These are phyloP conservation scores for Aspergillus asperescens DNA, from an alignment of 495 filamentous ascomycete species.

Conservation along the genomic window DNA sequence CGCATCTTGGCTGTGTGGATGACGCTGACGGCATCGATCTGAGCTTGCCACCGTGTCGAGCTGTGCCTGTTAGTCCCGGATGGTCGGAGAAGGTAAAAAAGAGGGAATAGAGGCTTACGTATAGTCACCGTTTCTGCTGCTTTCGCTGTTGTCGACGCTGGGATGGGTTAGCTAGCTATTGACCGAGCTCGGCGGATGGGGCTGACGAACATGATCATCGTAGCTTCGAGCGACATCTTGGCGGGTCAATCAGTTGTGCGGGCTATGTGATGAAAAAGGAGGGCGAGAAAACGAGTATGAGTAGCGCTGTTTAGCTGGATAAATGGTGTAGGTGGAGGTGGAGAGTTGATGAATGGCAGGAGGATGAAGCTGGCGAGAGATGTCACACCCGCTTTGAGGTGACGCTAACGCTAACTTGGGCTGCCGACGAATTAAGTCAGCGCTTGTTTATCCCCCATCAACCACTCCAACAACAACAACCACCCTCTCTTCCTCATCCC, in stretches of 20 bases:
- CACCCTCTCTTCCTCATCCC: conserved; percentile 16
- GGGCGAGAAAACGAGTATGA: conserved; percentile 12
- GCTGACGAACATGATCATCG: conserved; percentile 62
- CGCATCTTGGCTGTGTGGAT: conserved; percentile 92
- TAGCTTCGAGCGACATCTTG: conserved; percentile 68
- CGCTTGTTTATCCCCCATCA: conserved; percentile 26
- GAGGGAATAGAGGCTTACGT: conserved; percentile 28
- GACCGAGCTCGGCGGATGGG: conserved; percentile 14
- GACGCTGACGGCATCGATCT: conserved; percentile 88
- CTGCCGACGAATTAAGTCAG: conserved; percentile 26
- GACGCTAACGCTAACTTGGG: conserved; percentile 8
- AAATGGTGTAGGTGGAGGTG: conserved; percentile 3
- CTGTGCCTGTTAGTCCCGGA: conserved; percentile 35
- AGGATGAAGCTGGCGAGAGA: conserved; percentile 11
- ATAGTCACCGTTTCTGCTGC: conserved; percentile 95
- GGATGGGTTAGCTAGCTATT: conserved; percentile 22
- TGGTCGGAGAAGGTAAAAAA: not conserved
- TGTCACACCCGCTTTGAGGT: conserved; percentile 17
- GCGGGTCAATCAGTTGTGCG: conserved; percentile 18
- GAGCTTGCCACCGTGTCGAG: conserved; percentile 91
- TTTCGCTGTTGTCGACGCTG: conserved; percentile 96
- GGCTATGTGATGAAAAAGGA: conserved; percentile 4
- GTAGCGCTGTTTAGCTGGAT: not conserved
- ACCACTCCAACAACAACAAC: conserved; percentile 11
- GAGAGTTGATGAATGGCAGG: conserved; percentile 7